phyloP scores from a whole-genome alignment of 2,329 filamentous ascomycete genomes.

The Fusarium nisikadoi region DNA sequence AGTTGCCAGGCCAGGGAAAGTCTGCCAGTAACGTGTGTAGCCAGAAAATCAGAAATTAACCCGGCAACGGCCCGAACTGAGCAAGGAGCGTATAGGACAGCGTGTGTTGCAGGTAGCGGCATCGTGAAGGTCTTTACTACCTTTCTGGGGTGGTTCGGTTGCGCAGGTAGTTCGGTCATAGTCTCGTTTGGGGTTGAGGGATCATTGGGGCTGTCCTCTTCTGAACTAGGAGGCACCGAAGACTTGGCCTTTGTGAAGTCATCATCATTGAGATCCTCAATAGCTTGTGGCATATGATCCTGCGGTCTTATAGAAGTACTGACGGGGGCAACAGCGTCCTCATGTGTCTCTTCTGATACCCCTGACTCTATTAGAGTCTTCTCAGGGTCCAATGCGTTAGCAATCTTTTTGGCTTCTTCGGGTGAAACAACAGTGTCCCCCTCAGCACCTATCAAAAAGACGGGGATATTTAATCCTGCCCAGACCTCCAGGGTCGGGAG shows the following conservation, averaged over 20 bases:
- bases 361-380: conserved; percentile 21
- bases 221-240: conserved; percentile 36
- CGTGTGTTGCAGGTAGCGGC: conserved; percentile 82
- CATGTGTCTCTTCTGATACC: conserved; percentile 43
- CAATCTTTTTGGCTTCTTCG: conserved; percentile 75
- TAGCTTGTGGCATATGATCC: conserved; percentile 50
- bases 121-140: conserved; percentile 76
- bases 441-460: conserved; percentile 83
- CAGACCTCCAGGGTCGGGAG: conserved; percentile 77
- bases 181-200: conserved; percentile 59
- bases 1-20: conserved; percentile 91
- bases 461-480: conserved; percentile 76
- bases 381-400: conserved; percentile 49
- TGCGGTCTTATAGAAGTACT: conserved; percentile 48
- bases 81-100: conserved; percentile 81
- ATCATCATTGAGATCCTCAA: conserved; percentile 48
- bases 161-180: conserved; percentile 56
- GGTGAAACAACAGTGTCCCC: conserved; percentile 81
- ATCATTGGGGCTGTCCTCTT: conserved; percentile 56
- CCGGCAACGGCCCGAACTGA: conserved; percentile 82
- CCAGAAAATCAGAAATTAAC: conserved; percentile 84
- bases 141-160: conserved; percentile 60
- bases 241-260: conserved; percentile 39
- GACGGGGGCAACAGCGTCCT: conserved; percentile 60
- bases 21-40: conserved; percentile 77